Evolutionary conservation across 495 filamentous ascomycete species (phyloP), one percentile per base, ranked within the genome.

Genomic region (Coniosporium apollinis): DNA sequence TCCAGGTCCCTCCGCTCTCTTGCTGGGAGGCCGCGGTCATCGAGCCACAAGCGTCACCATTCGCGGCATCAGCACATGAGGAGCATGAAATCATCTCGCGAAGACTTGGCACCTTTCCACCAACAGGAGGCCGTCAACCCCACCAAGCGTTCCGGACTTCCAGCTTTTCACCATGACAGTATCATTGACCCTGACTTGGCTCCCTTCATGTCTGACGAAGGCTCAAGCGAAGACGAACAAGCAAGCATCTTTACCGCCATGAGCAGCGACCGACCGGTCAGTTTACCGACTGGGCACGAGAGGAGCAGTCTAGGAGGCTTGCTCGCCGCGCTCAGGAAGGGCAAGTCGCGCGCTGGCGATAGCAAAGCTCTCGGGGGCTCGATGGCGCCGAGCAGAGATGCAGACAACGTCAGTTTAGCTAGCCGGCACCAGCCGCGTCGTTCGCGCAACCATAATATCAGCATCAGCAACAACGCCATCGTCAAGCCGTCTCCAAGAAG

Each of bases 141-240:
- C 19, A 56, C 60, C 13, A 66, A 62, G 33, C 74, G 73, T 36
- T 62, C 70, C n/a, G 69, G 72, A 10, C 65, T 94, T 5, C 77
- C 86, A 22, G 83, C 87, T 19, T 96, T 97, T 46, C 91, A 96
- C 49, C 83, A 83, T 45, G 91, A 99, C 50, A 94, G 82, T 47
- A 93, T 99, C 44, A 96, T 96, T 50, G 91, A 99, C 48, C 87
- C 91, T 3, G 91, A 96, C 47, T 62, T 96, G 11, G 86, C 85
- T 2, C 82, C 84, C 19, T 96, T 87, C 58, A 77, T 96, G 63
- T 96, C 89, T 13, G 91, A 99, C 54, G 79, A 85, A 46, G 84
- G 76, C 15, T 87, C 82, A 1, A 94, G 81, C 48, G 89, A 77
- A 13, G 86, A 93, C 45, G 85, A 96, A 35, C 82, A 89, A 48